A percentile compares a stretch with the other conserved stretches of the same genome.
Conservation (phyloP, 768 basidiomycete genomes). For the Boletus rufocinnamomeus region DNA sequence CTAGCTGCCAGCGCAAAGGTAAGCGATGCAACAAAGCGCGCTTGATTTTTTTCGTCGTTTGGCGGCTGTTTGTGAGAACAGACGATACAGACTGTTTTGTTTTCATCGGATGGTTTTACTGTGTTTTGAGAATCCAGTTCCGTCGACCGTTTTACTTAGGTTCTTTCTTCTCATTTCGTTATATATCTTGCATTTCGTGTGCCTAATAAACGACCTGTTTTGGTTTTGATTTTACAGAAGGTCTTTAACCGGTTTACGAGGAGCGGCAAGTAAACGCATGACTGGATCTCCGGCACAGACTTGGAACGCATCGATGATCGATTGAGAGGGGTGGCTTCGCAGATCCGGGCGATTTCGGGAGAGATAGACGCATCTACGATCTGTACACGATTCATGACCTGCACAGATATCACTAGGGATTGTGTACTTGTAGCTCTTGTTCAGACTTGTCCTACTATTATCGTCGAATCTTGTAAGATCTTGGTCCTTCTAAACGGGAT, state of each 20-base stretch:
- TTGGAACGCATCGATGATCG: not conserved
- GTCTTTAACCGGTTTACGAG: constrained; percentile 30
- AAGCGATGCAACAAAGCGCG: constrained; percentile 15
- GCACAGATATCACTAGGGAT: not conserved
- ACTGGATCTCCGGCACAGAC: not conserved
- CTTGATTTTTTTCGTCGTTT: constrained; percentile 16
- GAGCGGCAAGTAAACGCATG: constrained; percentile 24
- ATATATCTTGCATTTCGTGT: constrained; percentile 11
- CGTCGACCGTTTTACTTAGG: constrained; percentile 3
- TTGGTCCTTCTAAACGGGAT: too few species aligned
- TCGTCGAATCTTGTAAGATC: not conserved
- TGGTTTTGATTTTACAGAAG: constrained; percentile 26
- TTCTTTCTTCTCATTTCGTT: not conserved
- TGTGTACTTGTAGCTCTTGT: not conserved
- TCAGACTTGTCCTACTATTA: not conserved
- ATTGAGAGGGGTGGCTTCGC: not conserved
- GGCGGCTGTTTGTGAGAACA: not conserved
- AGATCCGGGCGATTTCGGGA: not conserved
- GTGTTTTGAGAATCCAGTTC: constrained; percentile 2
- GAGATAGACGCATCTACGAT: not conserved
- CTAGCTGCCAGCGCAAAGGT: constrained; percentile 37
- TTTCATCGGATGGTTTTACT: not conserved
- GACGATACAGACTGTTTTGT: not conserved
- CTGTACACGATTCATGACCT: constrained; percentile 2
- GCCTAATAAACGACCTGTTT: constrained; percentile 26